Evolutionary conservation across 2,329 filamentous ascomycete genomes (phyloP).

Genomic region (Trichophyton rubrum): DNA sequence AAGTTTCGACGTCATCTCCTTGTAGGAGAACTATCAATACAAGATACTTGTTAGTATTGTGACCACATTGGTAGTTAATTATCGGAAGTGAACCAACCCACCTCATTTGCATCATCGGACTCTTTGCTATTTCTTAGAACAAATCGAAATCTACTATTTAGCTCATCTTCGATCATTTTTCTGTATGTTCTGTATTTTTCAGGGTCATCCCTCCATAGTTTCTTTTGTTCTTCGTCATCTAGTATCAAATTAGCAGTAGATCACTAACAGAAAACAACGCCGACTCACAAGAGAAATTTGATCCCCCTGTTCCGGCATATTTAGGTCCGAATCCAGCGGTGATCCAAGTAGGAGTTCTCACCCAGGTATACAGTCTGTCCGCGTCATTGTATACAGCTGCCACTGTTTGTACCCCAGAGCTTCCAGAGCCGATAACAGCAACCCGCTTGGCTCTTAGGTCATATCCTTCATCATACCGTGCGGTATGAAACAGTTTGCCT

Average conservation of each 20-base stretch:
- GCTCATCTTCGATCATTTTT: constrained; percentile 41
- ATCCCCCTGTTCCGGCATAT: constrained; percentile 11
- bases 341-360: constrained; percentile 55
- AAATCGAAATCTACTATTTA: constrained; percentile 17
- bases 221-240: constrained; percentile 37
- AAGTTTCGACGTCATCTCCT: constrained; percentile 12
- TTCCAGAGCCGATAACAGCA: constrained; percentile 25
- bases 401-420: constrained; percentile 45
- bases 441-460: constrained; percentile 22
- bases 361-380: constrained; percentile 49
- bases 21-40: constrained; percentile 9
- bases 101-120: constrained; percentile 12
- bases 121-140: constrained; percentile 13
- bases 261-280: constrained; percentile 12
- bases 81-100: constrained; percentile 1
- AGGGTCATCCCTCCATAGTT: constrained; percentile 46
- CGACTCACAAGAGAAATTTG: constrained; percentile 11
- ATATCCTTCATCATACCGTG: constrained; percentile 30
- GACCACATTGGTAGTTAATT: neutral
- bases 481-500: constrained; percentile 35
- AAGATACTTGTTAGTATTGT: neutral
- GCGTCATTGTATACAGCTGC: constrained; percentile 30
- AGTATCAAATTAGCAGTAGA: constrained; percentile 42
- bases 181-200: constrained; percentile 48
- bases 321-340: constrained; percentile 40